phyloP scores from a whole-genome alignment of 1,284 basidiomycete species.

The Agroathelia rolfsii region DNA sequence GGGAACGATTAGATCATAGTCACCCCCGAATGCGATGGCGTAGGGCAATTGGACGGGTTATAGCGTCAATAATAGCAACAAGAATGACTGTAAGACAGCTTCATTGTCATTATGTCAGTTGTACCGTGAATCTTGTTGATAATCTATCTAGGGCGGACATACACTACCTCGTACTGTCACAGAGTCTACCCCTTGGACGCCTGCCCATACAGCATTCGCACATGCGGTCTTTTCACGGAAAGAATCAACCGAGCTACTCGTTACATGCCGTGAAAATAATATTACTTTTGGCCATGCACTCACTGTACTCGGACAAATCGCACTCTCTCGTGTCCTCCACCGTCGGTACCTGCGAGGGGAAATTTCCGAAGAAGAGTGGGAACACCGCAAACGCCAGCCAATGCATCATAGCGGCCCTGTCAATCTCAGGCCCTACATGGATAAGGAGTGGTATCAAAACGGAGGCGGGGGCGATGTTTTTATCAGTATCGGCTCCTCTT shows the following conservation, averaged over 20 bases:
- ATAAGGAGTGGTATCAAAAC: slow-evolving; percentile 33
- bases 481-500: slow-evolving; percentile 34
- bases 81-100: slow-evolving; percentile 26
- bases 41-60: slow-evolving; percentile 31
- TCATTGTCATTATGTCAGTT: too few relatives aligned
- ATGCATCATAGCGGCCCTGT: slow-evolving; percentile 40
- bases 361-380: slow-evolving; percentile 43
- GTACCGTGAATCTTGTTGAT: slow-evolving; percentile 5
- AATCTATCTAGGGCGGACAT: slow-evolving; percentile 45
- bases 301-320: slow-evolving; percentile 43
- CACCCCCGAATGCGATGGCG: slow-evolving; percentile 36
- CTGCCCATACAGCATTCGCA: slow-evolving; percentile 24
- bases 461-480: slow-evolving; percentile 37
- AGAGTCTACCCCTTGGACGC: slow-evolving; percentile 23
- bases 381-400: slow-evolving; percentile 37
- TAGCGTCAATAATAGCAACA: slow-evolving; percentile 22
- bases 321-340: slow-evolving; percentile 40
- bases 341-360: slow-evolving; percentile 35
- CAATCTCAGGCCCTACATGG: slow-evolving; percentile 42
- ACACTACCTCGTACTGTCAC: slow-evolving; percentile 36
- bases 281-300: slow-evolving; percentile 44
- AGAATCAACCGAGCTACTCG: slow-evolving; percentile 20
- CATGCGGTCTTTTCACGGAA: slow-evolving; percentile 18
- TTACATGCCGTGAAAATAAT: slow-evolving; percentile 29
- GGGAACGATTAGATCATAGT: slow-evolving; percentile 22